Evolutionary conservation across 1,284 basidiomycete genomes (phyloP), one percentile per base, ranked within the genome.

Genomic region (Irpex sp.): DNA sequence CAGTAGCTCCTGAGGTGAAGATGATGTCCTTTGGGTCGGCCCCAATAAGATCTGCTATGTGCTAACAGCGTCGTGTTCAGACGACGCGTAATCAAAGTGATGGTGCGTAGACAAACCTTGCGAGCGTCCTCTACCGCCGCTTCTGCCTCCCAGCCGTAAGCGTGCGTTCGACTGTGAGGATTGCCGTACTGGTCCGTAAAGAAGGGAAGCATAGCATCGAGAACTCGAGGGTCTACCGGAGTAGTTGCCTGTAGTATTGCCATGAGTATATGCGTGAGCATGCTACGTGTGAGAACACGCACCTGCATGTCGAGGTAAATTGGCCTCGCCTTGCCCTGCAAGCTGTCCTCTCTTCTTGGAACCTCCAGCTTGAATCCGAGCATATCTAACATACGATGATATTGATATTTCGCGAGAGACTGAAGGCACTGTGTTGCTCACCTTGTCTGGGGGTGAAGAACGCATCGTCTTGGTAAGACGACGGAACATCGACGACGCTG

Each of bases 91-190:
- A 33, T 5, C 56, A 50, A 35, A 31, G 37, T 37, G 58, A 26
- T 26, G 51, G 36, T 3, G 7, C 62, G 37, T 31, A 9, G 15
- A 71, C 80, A 60, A 62, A 87, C 93, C 81, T 91, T 88, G 61
- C 97, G 87, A 5, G 94, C 96, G 69, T 91, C 87, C 74, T 99
- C 97, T 4, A 98, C 93, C 0, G 91, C 96, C 69, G 90, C 84
- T 74, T 99, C 97, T 5, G 97, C 94, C 77, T 99, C 97, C 97
- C 97, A 99, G 5, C 97, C 97, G 76, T 98, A 99, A 0, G 97
- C 95, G 76, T 99, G 97, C 35, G 97, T 99, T 64, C 96, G 88
- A 72, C 94, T 97, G 73, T 99, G 97, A 7, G 97, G 97, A 78
- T 99, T 99, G 5, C 97, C 97, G 72, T 92, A 99, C 76, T 96